A percentile compares a stretch with the other conserved stretches of the same genome.
These are phyloP conservation scores for Pugionium dolabratum DNA, from an alignment of 345 rosid genomes.

Conservation along the genomic window DNA sequence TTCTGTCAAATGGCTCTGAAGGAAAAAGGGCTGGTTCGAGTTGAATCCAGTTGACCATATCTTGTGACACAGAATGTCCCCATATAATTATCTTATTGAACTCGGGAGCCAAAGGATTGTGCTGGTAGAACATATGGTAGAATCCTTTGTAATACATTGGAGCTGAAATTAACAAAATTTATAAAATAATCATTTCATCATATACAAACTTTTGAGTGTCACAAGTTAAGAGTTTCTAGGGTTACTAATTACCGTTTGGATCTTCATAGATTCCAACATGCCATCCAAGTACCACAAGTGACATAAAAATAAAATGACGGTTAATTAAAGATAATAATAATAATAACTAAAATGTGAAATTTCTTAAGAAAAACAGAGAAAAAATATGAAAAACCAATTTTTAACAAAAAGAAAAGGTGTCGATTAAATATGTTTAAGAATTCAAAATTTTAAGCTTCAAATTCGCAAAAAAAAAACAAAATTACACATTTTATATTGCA, in stretches of 20 bases:
- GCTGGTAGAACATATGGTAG: constrained; percentile 49
- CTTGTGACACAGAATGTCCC: constrained; percentile 74
- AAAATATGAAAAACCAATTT: no score
- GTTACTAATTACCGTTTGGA: constrained; percentile 29
- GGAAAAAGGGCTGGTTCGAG: constrained; percentile 60
- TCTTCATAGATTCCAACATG: constrained; percentile 16
- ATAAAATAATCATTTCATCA: constrained; percentile 11
- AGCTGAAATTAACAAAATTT: constrained; percentile 44
- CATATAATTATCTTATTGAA: constrained; percentile 51
- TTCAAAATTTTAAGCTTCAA: background rate
- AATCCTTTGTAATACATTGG: constrained; percentile 76
- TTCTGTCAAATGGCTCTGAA: constrained; percentile 54
- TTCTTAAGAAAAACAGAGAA: background rate
- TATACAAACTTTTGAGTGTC: background rate
- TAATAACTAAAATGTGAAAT: background rate
- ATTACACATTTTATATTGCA: background rate
- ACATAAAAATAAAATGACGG: background rate
- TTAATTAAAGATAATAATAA: background rate
- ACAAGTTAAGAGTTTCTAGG: background rate
- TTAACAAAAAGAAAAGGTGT: no score
- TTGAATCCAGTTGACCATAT: constrained; percentile 68
- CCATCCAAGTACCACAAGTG: constrained; percentile 8
- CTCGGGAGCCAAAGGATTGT: constrained; percentile 58
- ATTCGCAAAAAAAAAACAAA: background rate
- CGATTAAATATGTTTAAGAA: background rate